Evolutionary conservation across 169 alveolate genomes (phyloP), one percentile per base, ranked within the genome.

Genomic region (Eimeria nieschulzi): DNA sequence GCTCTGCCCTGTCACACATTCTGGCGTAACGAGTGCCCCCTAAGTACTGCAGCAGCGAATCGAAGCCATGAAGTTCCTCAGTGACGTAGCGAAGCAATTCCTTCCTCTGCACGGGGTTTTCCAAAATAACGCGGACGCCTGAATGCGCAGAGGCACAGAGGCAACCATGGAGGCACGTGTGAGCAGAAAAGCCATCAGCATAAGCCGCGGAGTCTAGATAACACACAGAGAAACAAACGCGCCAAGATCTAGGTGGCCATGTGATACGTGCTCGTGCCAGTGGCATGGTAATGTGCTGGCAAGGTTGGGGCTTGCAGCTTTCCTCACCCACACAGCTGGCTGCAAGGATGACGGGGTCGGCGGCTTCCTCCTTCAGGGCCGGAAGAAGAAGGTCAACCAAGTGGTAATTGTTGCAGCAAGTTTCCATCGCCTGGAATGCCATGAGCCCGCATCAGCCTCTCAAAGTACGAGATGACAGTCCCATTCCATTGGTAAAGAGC

Each of bases 1-100:
- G 5, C 63, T 75, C 83, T 17, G 93, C 93, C 70, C 83, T 66
- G 72, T 87, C 88, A 68, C 93, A 87, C 82, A 87, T 15, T 0
- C 64, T 39, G 46, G 66, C 23, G 82, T 87, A 87, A n/a, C 78
- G 12, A 12, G 71, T n/a, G 17, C 84, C 87, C 13, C 93, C 93
- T 8, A 87, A 54, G 23, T 75, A 87, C 59, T 87, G 93, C 82
- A 87, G 76, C 73, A 87, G 72, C 26, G 79, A 61, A 8, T 10
- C 59, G 15, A 76, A 19, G 17, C 39, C 59, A 2, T 26, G 13
- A 68, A 87, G 15, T n/a, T 76, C 87, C n/a, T 76, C 87, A 1
- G 87, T 39, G 23, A 86, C 79, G 26, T 73, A 72, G 25, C 26
- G 76, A 23, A 87, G 80, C 23, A 75, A 26, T n/a, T 59, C 55